These are phyloP conservation scores for Colletotrichum sp. DNA, from an alignment of 2,329 filamentous ascomycete genomes.

Conservation along the genomic window DNA sequence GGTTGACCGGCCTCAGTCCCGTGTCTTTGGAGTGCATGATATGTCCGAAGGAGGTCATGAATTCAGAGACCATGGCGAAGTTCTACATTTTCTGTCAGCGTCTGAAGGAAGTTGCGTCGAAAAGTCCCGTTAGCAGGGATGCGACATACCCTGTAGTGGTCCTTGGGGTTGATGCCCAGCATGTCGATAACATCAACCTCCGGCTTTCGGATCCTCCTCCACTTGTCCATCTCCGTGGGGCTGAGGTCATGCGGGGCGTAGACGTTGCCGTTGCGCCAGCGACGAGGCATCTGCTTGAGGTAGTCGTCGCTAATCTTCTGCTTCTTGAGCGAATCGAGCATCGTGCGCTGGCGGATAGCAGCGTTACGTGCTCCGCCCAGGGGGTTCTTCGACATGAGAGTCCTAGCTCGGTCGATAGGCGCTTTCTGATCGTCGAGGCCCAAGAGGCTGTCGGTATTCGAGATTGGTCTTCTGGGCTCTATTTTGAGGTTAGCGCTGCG, in stretches of 20 bases:
- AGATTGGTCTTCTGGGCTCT: constrained; percentile 3
- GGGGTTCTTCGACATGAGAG: not conserved
- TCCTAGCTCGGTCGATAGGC: not conserved
- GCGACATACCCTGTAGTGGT: constrained; percentile 82
- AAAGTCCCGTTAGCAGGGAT: not conserved
- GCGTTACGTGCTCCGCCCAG: not conserved
- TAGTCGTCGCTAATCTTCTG: constrained; percentile 55
- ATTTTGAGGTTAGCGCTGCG: not conserved
- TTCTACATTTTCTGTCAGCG: constrained; percentile 63
- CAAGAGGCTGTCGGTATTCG: constrained; percentile 7
- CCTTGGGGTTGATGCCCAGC: constrained; percentile 78
- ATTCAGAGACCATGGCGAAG: constrained; percentile 89
- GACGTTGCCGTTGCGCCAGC: constrained; percentile 80
- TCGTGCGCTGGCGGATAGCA: constrained; percentile 31
- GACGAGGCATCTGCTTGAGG: constrained; percentile 69
- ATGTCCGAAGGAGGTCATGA: constrained; percentile 81
- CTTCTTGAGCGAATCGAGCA: constrained; percentile 43
- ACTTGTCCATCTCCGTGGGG: constrained; percentile 80
- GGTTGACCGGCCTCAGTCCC: constrained; percentile 85
- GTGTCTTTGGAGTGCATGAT: constrained; percentile 81
- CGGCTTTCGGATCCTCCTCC: constrained; percentile 63
- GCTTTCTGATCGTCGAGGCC: constrained; percentile 12
- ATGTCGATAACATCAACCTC: constrained; percentile 78
- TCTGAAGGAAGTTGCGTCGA: not conserved
- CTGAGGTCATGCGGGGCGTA: constrained; percentile 91